Evolutionary conservation across 139 green algal species (phyloP).

Genomic region (Mychonastes homosphaera): DNA sequence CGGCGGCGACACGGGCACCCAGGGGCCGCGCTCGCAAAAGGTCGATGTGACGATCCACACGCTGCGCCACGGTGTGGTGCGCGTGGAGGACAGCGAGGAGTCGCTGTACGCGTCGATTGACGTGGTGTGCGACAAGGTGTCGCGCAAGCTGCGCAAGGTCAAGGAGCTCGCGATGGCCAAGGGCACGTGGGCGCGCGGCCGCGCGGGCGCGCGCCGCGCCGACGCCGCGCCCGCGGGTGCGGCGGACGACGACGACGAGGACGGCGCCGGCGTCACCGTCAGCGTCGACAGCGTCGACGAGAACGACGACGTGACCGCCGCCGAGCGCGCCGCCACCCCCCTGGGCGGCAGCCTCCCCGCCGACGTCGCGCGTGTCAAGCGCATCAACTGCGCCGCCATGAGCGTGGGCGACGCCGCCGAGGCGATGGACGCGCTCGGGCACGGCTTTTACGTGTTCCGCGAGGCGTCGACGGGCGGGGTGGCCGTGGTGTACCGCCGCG

Average conservation of each 20-base stretch:
- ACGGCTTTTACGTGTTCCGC: constrained; percentile 50
- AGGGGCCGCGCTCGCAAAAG: constrained; percentile 51
- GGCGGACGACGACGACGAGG: no score
- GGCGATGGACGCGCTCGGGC: constrained; percentile 39
- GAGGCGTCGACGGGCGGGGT: constrained; percentile 21
- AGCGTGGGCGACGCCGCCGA: constrained; percentile 47
- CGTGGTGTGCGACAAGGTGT: constrained; percentile 51
- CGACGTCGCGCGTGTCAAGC: not conserved
- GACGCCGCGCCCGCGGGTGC: no score
- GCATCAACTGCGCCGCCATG: constrained; percentile 24
- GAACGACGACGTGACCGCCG: constrained; percentile 13
- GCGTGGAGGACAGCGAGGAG: constrained; percentile 51
- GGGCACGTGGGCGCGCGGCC: constrained; percentile 14
- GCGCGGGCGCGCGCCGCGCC: constrained; percentile 8
- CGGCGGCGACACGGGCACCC: constrained; percentile 53
- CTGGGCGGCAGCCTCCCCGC: not conserved
- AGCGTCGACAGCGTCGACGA: constrained; percentile 16
- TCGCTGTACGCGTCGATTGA: constrained; percentile 66
- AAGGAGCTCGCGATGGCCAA: constrained; percentile 32
- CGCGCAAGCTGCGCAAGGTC: constrained; percentile 40
- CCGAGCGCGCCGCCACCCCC: no score
- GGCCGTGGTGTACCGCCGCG: constrained; percentile 48
- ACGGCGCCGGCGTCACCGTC: no score
- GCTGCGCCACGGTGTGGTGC: constrained; percentile 53
- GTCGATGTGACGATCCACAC: constrained; percentile 69